Evolutionary conservation across 345 rosid species (phyloP), one percentile per base, ranked within the genome.

Genomic region (Lenwebbia sp.): DNA sequence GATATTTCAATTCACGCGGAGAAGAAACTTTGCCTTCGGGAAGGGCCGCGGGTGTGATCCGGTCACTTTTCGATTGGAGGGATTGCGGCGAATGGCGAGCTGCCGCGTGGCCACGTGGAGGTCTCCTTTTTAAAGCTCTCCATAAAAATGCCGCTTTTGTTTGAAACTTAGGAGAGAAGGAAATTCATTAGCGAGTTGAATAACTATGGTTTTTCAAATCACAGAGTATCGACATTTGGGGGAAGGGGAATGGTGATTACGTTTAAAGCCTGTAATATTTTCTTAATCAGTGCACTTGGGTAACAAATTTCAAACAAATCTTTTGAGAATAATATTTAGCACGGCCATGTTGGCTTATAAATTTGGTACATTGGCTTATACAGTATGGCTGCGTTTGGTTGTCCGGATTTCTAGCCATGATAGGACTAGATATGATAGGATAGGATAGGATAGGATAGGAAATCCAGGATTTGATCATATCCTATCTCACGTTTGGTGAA

Each of bases 1-100:
- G 76, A 8, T 17, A 3, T 7, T 37, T 51, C 75, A 5, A 54
- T 37, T 82, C n/a, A 83, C 88, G 88, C 88, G 88, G 88, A 58
- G 82, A 86, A 60, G 88, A 10, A 86, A 86, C 60, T 82, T 49
- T 49, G 19, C 25, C 40, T 52, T 3, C 44, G 84, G 22, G 81
- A 13, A 54, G 52, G 58, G 6, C 70, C 41, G 7, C 50, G 41
- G 75, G 75, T 6, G 22, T 6, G 52, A 70, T 13, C 82, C 86
- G 82, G 82, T 65, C 28, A n/a, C 82, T 21, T 65, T 22, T 65
- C 44, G 23, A 33, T 65, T 9, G 2, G 12, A 4, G 40, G 33
- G n/a, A n/a, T 30, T 8, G 17, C 41, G 11, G 30, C 76, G 76
- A 65, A 65, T 65, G 44, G 78, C 25, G 47, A 19, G 47, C 78